These are phyloP conservation scores for Camelina neglecta DNA, from an alignment of 345 rosid genomes.

Conservation along the genomic window DNA sequence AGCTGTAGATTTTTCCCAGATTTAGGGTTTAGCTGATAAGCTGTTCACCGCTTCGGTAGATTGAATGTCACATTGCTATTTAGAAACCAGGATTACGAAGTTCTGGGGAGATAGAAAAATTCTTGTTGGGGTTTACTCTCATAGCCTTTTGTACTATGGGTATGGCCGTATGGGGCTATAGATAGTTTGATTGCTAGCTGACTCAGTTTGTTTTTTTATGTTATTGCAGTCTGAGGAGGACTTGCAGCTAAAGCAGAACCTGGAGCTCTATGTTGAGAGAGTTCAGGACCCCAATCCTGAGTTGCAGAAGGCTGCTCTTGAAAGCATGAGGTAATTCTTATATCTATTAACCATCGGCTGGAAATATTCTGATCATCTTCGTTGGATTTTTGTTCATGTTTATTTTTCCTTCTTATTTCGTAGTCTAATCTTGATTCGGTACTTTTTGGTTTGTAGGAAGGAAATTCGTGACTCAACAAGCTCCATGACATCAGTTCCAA, in stretches of 20 bases:
- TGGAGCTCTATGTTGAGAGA: slow-evolving; percentile 94
- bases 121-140: slow-evolving; percentile 10
- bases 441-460: slow-evolving; percentile 55
- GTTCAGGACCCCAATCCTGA: slow-evolving; percentile 90
- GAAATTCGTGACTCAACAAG: slow-evolving; percentile 92
- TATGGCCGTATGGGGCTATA: too few species aligned
- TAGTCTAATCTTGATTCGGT: slow-evolving; percentile 15
- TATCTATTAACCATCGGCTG: not conserved
- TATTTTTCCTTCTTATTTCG: not conserved
- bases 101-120: not conserved
- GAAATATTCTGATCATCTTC: not conserved
- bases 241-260: slow-evolving; percentile 84
- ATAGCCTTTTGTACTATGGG: not conserved
- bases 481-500: slow-evolving; percentile 98
- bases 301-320: slow-evolving; percentile 86
- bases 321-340: slow-evolving; percentile 85
- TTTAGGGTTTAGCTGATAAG: slow-evolving; percentile 21
- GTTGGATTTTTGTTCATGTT: not conserved
- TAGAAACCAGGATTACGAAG: not conserved
- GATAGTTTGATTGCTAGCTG: not conserved
- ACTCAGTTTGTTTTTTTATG: slow-evolving; percentile 18
- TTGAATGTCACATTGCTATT: slow-evolving; percentile 18
- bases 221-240: slow-evolving; percentile 87
- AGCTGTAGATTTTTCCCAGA: not conserved
- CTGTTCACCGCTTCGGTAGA: not conserved